These are phyloP conservation scores for Linnemannia exigua DNA, from an alignment of 192 early-diverging fungal species.

Conservation along the genomic window DNA sequence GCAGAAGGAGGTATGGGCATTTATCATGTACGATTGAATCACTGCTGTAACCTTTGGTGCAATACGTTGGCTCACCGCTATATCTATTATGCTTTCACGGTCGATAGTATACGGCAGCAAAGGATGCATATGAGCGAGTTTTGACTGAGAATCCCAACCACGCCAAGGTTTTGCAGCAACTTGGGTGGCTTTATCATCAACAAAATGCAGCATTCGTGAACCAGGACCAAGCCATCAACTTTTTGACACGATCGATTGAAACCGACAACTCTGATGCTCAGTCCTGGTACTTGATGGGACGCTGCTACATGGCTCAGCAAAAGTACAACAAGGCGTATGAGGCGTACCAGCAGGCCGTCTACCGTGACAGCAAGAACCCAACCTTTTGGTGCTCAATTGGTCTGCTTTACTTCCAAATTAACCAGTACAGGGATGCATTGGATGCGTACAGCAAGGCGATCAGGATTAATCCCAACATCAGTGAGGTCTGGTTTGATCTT, in stretches of 20 bases:
- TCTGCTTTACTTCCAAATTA: slow-evolving; percentile 97
- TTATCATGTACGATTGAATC: not conserved
- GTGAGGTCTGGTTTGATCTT: slow-evolving; percentile 98
- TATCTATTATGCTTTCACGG: not conserved
- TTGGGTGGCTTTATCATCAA: slow-evolving; percentile 98
- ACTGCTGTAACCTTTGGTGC: not conserved
- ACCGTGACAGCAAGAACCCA: slow-evolving; percentile 93
- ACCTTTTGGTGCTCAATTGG: slow-evolving; percentile 99
- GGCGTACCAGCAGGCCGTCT: slow-evolving; percentile 97
- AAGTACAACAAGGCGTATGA: slow-evolving; percentile 97
- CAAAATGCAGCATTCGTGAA: slow-evolving; percentile 86
- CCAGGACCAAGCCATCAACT: slow-evolving; percentile 86
- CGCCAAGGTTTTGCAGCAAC: slow-evolving; percentile 95
- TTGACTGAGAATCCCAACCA: slow-evolving; percentile 91
- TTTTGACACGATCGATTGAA: slow-evolving; percentile 88
- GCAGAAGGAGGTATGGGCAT: slow-evolving; percentile 82
- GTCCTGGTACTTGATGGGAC: slow-evolving; percentile 95
- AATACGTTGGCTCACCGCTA: not conserved
- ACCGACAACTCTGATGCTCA: slow-evolving; percentile 90
- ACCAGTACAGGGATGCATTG: slow-evolving; percentile 94
- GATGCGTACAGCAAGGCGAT: slow-evolving; percentile 98
- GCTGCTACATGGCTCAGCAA: slow-evolving; percentile 96
- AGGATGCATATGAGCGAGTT: slow-evolving; percentile 94
- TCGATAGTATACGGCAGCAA: slow-evolving; percentile 72
- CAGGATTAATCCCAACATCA: slow-evolving; percentile 92